Base-by-base conservation (phyloP, 495 filamentous ascomycete species). In the Xylaria sp. region DNA sequence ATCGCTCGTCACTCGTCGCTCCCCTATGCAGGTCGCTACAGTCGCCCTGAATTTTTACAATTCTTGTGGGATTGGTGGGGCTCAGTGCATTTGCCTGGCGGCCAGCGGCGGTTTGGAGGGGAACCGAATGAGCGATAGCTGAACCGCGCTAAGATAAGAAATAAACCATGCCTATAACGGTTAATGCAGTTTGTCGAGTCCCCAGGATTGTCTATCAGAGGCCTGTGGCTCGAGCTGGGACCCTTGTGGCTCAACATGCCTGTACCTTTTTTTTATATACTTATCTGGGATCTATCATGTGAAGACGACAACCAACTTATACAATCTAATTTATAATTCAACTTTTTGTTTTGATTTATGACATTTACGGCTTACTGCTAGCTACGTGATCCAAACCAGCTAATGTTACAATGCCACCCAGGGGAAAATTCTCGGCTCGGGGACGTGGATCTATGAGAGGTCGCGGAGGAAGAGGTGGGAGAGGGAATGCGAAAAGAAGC, bases 401-500 rank as follows among this genome's bases (percentile, higher is more conserved):
- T 14, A n/a, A n/a, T n/a, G n/a, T 37, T 21, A n/a, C 19, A n/a
- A 78, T 78, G 76, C 68, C 68, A 37, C 62, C 68, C 11, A 72
- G 69, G 68, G 75, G 76, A 11, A 76, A 72, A 73, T 77, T 76
- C 58, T 67, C 77, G 70, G 71, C 73, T 26, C 69, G 63, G 37
- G 52, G 52, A 55, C 65, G 76, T 46, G 72, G 74, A 9, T 69
- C 74, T 44, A 44, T 63, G 44, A 78, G 71, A 72, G 77, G 82
- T 43, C 74, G 74, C 50, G 74, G 71, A 29, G 64, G 78, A 63
- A 75, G 71, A 74, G 81, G 81, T 44, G 80, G 82, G 58, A 80
- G 83, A 46, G 73, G 73, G 53, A 74, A 76, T 44, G 75, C 67
- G 12, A 71, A 70, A 31, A 73, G 74, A n/a, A 24, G 65, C 2